Conservation (phyloP, 306 rosid species). For the Vicia villosa region DNA sequence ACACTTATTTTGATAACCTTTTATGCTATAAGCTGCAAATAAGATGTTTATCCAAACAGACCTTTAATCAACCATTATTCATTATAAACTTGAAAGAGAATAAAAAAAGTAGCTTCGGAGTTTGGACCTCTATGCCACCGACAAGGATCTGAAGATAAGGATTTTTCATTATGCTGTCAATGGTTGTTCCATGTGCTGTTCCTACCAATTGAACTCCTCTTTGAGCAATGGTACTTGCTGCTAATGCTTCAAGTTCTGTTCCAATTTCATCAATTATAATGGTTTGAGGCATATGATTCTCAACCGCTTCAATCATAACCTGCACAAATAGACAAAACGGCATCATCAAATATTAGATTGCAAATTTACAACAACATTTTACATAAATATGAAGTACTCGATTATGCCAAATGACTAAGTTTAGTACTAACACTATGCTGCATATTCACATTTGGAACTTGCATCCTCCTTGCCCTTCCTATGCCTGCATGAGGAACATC, state of each 20-base stretch:
- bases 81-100: conserved; percentile 23
- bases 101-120: conserved; percentile 24
- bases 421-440: conserved; percentile 77
- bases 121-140: conserved; percentile 90
- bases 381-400: conserved; percentile 32
- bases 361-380: not conserved
- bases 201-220: conserved; percentile 99
- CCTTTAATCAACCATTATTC: not conserved
- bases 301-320: conserved; percentile 99
- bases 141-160: conserved; percentile 94
- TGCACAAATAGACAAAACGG: conserved; percentile 35
- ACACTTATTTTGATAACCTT: too few relatives aligned
- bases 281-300: conserved; percentile 95
- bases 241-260: conserved; percentile 97
- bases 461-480: conserved; percentile 98
- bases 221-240: conserved; percentile 99
- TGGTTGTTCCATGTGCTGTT: conserved; percentile 94
- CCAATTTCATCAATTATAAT: conserved; percentile 98
- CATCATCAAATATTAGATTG: not conserved
- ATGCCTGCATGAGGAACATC: conserved; percentile 96
- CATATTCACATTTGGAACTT: conserved; percentile 94
- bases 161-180: conserved; percentile 84
- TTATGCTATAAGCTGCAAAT: too few relatives aligned
- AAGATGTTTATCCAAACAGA: too few relatives aligned
- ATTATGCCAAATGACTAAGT: conserved; percentile 28